These are phyloP conservation scores for Ophiognomonia clavigignenti-juglandacearum DNA, from an alignment of 2,329 filamentous ascomycete species.

Conservation along the genomic window DNA sequence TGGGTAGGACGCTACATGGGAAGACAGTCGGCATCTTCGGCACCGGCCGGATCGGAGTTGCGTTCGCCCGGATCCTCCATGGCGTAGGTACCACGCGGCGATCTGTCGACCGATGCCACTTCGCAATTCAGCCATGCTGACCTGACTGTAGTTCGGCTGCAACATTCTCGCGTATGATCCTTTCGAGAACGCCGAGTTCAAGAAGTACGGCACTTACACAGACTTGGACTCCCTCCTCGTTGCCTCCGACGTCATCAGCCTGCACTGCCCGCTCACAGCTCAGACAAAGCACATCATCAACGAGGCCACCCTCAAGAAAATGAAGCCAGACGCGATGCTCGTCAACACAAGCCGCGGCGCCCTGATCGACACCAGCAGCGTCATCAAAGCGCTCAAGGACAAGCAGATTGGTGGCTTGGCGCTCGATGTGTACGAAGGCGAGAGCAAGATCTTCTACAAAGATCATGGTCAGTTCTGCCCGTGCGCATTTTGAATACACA, in stretches of 20 bases:
- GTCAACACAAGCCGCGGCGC: conserved; percentile 66
- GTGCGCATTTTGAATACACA: too few species aligned
- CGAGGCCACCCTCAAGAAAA: conserved; percentile 41
- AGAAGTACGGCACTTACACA: conserved; percentile 45
- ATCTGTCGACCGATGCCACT: too few species aligned
- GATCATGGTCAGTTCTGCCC: too few species aligned
- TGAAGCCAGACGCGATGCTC: conserved; percentile 57
- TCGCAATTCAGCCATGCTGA: too few species aligned
- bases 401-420: conserved; percentile 57
- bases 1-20: conserved; percentile 55
- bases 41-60: conserved; percentile 60
- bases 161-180: conserved; percentile 57
- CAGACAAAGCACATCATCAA: conserved; percentile 59
- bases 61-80: conserved; percentile 54
- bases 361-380: conserved; percentile 54
- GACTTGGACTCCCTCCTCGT: conserved; percentile 50
- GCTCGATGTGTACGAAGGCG: conserved; percentile 65
- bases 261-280: conserved; percentile 62
- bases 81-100: conserved; percentile 29
- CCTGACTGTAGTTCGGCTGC: conserved; percentile 48
- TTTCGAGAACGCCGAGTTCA: conserved; percentile 44
- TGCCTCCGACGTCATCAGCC: conserved; percentile 55
- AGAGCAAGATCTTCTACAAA: conserved; percentile 59
- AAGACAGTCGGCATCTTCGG: conserved; percentile 65
- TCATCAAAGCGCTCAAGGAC: conserved; percentile 57